Conservation (phyloP, 345 rosid genomes). For the Geranium rotundifolium region DNA sequence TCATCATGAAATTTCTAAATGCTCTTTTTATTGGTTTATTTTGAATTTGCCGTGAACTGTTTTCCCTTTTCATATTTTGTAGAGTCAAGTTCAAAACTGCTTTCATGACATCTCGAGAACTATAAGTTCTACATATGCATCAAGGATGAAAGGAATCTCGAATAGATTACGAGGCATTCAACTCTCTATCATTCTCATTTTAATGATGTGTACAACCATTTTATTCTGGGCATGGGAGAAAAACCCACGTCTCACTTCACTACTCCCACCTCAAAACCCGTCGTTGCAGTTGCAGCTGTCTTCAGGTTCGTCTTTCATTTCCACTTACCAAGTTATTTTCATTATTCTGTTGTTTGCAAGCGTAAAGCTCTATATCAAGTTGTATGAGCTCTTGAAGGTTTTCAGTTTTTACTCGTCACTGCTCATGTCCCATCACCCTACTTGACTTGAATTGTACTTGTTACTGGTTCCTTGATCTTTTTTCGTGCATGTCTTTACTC, state of each 20-base stretch:
- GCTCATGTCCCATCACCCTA: too few species aligned
- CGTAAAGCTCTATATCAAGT: too few species aligned
- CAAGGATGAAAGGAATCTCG: constrained; percentile 52
- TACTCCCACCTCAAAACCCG: constrained; percentile 35
- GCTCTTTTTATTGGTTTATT: not conserved
- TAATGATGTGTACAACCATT: constrained; percentile 38
- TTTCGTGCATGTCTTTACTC: too few species aligned
- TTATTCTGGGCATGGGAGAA: constrained; percentile 55
- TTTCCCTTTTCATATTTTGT: not conserved
- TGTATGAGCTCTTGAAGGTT: too few species aligned
- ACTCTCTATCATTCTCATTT: constrained; percentile 43
- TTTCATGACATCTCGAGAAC: constrained; percentile 4
- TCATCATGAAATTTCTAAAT: not conserved
- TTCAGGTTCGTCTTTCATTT: constrained; percentile 28
- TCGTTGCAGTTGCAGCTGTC: constrained; percentile 18
- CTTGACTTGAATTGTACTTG: too few species aligned
- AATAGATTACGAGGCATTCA: constrained; percentile 31
- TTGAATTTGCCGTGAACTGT: too few species aligned
- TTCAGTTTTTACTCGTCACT: too few species aligned
- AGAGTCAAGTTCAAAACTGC: not conserved
- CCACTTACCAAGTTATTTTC: not conserved
- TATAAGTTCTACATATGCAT: constrained; percentile 9
- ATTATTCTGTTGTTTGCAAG: not conserved
- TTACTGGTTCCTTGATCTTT: too few species aligned
- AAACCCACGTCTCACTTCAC: constrained; percentile 30